A percentile compares a stretch with the other conserved stretches of the same genome.
Evolutionary conservation across 805 yeast species (phyloP).

Genomic region (Saccharomycopsis fermentans): DNA sequence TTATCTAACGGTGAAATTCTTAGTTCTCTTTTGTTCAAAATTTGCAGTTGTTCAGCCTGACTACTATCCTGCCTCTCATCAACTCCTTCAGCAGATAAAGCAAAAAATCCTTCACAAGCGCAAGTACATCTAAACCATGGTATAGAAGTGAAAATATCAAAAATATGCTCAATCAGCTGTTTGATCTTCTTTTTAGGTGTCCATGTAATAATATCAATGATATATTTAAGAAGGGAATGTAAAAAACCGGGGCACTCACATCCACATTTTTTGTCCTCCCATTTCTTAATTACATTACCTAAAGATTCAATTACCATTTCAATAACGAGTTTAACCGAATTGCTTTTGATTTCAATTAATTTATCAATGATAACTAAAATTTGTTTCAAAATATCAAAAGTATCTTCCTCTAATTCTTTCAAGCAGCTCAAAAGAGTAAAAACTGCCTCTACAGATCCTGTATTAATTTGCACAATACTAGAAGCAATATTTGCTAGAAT

Average conservation of each 20-base stretch:
- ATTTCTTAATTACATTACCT: slow-evolving; percentile 2
- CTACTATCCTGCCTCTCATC: neutral
- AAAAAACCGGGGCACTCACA: slow-evolving; percentile 13
- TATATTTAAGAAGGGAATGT: slow-evolving; percentile 6
- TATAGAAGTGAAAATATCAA: slow-evolving; percentile 3
- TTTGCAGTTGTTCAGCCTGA: neutral
- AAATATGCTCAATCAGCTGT: slow-evolving; percentile 10
- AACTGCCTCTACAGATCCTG: slow-evolving; percentile 6
- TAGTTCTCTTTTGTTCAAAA: neutral
- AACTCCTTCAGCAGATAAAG: neutral
- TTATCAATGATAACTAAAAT: slow-evolving; percentile 12
- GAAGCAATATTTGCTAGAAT: neutral
- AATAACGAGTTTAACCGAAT: slow-evolving; percentile 9
- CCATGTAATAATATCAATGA: slow-evolving; percentile 13
- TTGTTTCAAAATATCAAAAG: slow-evolving; percentile 12
- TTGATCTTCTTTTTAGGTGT: slow-evolving; percentile 7
- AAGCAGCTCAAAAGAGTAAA: slow-evolving; percentile 5
- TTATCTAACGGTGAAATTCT: neutral
- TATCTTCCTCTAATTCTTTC: slow-evolving; percentile 4
- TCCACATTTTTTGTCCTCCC: slow-evolving; percentile 12
- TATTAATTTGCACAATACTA: neutral
- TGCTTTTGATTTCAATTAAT: slow-evolving; percentile 6
- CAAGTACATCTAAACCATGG: slow-evolving; percentile 17
- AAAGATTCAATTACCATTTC: slow-evolving; percentile 10
- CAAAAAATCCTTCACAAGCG: slow-evolving; percentile 13